These are phyloP conservation scores for Aspergillus glaucus DNA, from an alignment of 2,329 filamentous ascomycete genomes.

Conservation along the genomic window DNA sequence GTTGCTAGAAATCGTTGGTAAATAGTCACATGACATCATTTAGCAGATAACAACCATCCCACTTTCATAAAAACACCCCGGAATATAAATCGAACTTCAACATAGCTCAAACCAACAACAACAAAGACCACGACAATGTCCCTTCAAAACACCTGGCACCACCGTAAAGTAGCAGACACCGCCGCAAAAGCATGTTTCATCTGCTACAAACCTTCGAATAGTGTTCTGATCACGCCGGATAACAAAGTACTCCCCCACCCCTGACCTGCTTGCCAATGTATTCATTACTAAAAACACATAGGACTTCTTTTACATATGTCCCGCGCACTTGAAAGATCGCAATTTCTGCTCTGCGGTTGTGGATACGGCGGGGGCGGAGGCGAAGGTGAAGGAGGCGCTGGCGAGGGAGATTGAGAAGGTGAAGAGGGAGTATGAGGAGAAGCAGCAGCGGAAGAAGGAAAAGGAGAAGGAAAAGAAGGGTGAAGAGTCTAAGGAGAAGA, in stretches of 20 bases:
- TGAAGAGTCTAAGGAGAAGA: constrained; percentile 44
- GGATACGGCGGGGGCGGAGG: constrained; percentile 37
- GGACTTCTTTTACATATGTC: constrained; percentile 92
- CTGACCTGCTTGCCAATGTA: background rate
- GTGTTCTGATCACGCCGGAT: constrained; percentile 81
- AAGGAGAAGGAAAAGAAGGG: constrained; percentile 50
- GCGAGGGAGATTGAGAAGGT: constrained; percentile 42
- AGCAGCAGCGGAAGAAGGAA: constrained; percentile 64
- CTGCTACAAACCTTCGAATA: constrained; percentile 82
- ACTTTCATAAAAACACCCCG: constrained; percentile 1
- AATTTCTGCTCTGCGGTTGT: constrained; percentile 64
- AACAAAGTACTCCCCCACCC: constrained; percentile 60
- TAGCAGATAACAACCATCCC: constrained; percentile 5
- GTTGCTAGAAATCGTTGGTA: background rate
- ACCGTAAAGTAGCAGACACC: constrained; percentile 80
- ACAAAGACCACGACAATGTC: constrained; percentile 13
- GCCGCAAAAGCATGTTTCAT: constrained; percentile 79
- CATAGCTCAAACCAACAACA: background rate
- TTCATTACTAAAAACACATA: constrained; percentile 22
- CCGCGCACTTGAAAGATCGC: constrained; percentile 71
- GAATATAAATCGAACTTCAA: background rate
- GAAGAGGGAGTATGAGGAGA: constrained; percentile 62
- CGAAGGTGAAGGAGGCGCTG: constrained; percentile 38
- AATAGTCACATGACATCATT: constrained; percentile 9
- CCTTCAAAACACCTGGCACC: constrained; percentile 72